Evolutionary conservation across 2,329 filamentous ascomycete genomes (phyloP), one percentile per base, ranked within the genome.

Genomic region (Penicillium expansum): DNA sequence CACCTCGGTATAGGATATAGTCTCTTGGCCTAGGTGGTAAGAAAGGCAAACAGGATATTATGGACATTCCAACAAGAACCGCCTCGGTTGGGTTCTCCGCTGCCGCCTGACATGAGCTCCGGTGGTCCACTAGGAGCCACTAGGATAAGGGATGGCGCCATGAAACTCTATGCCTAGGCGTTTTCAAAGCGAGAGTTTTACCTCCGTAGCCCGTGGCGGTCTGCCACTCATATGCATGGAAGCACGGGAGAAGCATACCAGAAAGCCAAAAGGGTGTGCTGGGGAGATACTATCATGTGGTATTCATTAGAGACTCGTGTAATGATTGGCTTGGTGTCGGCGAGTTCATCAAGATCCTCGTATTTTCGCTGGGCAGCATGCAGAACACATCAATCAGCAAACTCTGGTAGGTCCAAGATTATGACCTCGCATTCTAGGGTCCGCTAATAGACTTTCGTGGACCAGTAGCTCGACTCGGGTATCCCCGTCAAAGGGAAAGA

Each of bases 201-300:
- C 45, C 42, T 29, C 29, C 49, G 35, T 45, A 27, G 53, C 56
- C 55, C 45, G 49, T 61, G 59, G 59, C 55, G 57, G 57, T 54
- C 55, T 62, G 48, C 51, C 57, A 58, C 37, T 54, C 33, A 62
- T 60, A 68, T 69, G 64, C 67, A 70, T 67, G 56, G 68, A 70
- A 71, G 62, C 49, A 52, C 61, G 67, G 67, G 58, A 70, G 68
- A 70, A 70, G 55, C 56, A 41, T 20, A 29, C 32, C 48, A 33
- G 18, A 7, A 20, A 20, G 24, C 30, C 24, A 11, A 29, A 13
- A 42, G 33, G 16, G 30, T 29, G 37, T 42, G 20, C 20, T 32
- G 27, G 41, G 44, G 29, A 37, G 48, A 41, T 3, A 27, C 9
- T 4, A 56, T 44, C 53, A 55, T 51, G 53, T 39, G 52, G 45